These are phyloP conservation scores for Stagonosporopsis chrysanthemi DNA, from an alignment of 2,329 filamentous ascomycete species.

Conservation along the genomic window DNA sequence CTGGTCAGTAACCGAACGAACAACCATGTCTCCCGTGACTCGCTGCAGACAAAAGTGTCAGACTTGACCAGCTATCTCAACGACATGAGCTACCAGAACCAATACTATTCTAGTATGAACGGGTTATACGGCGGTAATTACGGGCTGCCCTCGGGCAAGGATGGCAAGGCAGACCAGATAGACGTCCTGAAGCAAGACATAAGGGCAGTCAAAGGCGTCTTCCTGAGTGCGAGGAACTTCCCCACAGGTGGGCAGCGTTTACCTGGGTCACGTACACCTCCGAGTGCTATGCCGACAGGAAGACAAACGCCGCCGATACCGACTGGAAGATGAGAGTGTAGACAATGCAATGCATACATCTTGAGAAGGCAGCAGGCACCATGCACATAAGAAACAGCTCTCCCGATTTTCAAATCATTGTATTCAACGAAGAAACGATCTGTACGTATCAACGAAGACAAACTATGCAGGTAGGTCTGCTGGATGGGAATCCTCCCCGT, in stretches of 20 bases:
- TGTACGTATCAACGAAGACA: neutral
- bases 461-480: too few relatives aligned
- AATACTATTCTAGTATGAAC: slow-evolving; percentile 52
- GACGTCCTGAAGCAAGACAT: slow-evolving; percentile 77
- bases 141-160: slow-evolving; percentile 53
- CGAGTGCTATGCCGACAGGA: slow-evolving; percentile 29
- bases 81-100: slow-evolving; percentile 50
- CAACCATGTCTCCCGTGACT: slow-evolving; percentile 59
- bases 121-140: slow-evolving; percentile 47
- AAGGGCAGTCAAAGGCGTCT: slow-evolving; percentile 77
- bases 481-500: neutral
- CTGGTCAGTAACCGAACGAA: slow-evolving; percentile 59
- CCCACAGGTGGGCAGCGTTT: slow-evolving; percentile 47
- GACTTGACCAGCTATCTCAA: slow-evolving; percentile 70
- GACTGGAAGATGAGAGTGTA: slow-evolving; percentile 22
- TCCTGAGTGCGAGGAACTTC: slow-evolving; percentile 78
- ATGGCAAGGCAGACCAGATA: slow-evolving; percentile 72
- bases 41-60: slow-evolving; percentile 57
- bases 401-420: neutral
- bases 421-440: neutral
- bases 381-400: neutral
- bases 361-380: neutral
- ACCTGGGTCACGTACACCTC: slow-evolving; percentile 13
- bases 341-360: neutral
- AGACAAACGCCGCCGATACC: slow-evolving; percentile 19